Base-by-base conservation (phyloP, 345 rosid genomes). In the Lumnitzera racemosa region DNA sequence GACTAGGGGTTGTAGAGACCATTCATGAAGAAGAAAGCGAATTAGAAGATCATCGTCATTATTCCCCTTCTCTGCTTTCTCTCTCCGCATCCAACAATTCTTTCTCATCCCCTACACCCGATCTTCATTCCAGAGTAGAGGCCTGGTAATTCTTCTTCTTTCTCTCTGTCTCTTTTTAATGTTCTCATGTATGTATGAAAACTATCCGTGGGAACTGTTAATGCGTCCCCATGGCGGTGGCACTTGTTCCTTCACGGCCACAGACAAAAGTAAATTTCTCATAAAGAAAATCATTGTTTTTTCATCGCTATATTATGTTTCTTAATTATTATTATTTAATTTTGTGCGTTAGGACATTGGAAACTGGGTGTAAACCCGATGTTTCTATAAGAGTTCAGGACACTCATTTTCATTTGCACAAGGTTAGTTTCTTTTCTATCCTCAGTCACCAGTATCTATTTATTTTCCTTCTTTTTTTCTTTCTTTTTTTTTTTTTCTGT, bases 21-120 rank as follows among this genome's bases (percentile, higher is more conserved):
- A 91, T 91, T 25, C 79, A 91, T 29, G 98, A 89, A 55, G 98
- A 91, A 66, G 98, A 88, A 62, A 60, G 62, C 46, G 41, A 25
- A 51, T 20, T 20, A 20, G 87, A 73, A 47, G 51, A 55, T 1
- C 58, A 64, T 47, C 51, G 14, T 20, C 61, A 72, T 50, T 59
- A 67, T 64, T 75, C 81, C 24, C 65, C 85, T 1, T 53, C 74
- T 56, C 2, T 64, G 76, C 20, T 20, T 20, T 20, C 20, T 20
- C 20, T 20, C 20, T 20, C 20, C 20, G 20, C 68, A 80, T 66
- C 62, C 66, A 68, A 70, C 74, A 15, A 12, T 49, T 67, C 70
- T 69, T 31, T 74, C 66, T 60, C 72, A 55, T 69, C 66, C 68
- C 53, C 57, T 53, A 2, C 54, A 17, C 43, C 82, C 49, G 76